phyloP scores from a whole-genome alignment of 2,329 filamentous ascomycete species.

The Aureobasidium musti region DNA sequence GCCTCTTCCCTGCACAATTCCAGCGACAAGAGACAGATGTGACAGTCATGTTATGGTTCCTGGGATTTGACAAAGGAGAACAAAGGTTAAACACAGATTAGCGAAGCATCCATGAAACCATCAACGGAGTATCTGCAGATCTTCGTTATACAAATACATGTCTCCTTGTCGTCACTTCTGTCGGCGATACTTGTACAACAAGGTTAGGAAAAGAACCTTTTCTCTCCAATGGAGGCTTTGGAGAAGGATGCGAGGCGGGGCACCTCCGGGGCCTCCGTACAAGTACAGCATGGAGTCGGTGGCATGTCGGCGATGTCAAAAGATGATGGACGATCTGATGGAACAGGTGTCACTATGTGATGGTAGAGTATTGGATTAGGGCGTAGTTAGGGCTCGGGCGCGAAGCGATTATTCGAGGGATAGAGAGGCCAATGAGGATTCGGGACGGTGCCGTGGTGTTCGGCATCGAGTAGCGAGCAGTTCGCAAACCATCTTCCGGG shows the following conservation, averaged over 20 bases:
- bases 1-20: neutral
- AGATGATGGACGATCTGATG: neutral
- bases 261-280: conserved; percentile 3
- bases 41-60: neutral
- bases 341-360: conserved; percentile 2
- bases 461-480: neutral
- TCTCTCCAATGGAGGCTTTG: neutral
- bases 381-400: conserved; percentile 3
- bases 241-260: conserved; percentile 23
- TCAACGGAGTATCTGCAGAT: neutral
- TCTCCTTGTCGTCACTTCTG: neutral
- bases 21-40: neutral
- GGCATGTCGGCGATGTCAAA: conserved; percentile 18
- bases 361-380: neutral
- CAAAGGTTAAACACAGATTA: conserved; percentile 7
- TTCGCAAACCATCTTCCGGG: neutral
- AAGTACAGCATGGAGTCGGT: conserved; percentile 17
- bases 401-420: neutral
- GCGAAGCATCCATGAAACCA: neutral
- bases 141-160: neutral
- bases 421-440: no score
- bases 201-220: conserved; percentile 2
- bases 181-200: neutral
- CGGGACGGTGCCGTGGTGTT: neutral
- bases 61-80: neutral